These are phyloP conservation scores for Misopates orontium DNA, from an alignment of 257 asterid genomes.

Conservation along the genomic window DNA sequence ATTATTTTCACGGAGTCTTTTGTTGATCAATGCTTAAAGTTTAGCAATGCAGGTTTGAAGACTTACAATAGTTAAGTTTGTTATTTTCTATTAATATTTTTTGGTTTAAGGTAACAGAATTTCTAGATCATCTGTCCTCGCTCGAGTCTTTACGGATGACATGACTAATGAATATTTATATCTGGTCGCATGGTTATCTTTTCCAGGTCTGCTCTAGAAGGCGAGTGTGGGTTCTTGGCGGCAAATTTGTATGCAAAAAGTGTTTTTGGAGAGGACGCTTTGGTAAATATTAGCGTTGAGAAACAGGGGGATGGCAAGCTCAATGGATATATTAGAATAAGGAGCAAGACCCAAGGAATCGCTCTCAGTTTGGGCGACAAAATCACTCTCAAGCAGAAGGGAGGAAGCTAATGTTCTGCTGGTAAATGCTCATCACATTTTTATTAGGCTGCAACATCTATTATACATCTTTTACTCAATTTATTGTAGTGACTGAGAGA, in stretches of 20 bases:
- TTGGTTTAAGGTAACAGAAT: neutral
- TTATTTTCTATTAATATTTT: too few species aligned
- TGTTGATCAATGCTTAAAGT: too few species aligned
- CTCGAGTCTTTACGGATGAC: neutral
- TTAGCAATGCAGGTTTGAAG: too few species aligned
- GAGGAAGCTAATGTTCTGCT: slow-evolving; percentile 65
- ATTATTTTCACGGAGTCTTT: too few species aligned
- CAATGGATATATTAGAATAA: slow-evolving; percentile 91
- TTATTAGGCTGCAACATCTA: neutral
- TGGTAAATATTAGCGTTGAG: slow-evolving; percentile 93
- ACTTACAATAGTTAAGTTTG: too few species aligned
- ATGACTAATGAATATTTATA: neutral
- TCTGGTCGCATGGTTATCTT: slow-evolving; percentile 23
- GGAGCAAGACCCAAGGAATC: slow-evolving; percentile 99
- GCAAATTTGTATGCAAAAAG: slow-evolving; percentile 97
- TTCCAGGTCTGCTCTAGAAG: slow-evolving; percentile 92
- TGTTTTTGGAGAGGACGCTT: slow-evolving; percentile 96
- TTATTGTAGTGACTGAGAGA: slow-evolving; percentile 12
- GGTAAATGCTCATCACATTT: slow-evolving; percentile 28
- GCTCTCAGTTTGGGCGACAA: slow-evolving; percentile 99
- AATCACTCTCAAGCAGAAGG: slow-evolving; percentile 96
- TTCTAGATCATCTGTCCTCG: neutral
- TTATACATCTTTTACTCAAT: slow-evolving; percentile 2
- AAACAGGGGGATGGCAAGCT: slow-evolving; percentile 87
- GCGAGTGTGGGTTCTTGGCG: slow-evolving; percentile 97